phyloP scores from a whole-genome alignment of 2,329 filamentous ascomycete genomes.

The Thelonectria rubi region DNA sequence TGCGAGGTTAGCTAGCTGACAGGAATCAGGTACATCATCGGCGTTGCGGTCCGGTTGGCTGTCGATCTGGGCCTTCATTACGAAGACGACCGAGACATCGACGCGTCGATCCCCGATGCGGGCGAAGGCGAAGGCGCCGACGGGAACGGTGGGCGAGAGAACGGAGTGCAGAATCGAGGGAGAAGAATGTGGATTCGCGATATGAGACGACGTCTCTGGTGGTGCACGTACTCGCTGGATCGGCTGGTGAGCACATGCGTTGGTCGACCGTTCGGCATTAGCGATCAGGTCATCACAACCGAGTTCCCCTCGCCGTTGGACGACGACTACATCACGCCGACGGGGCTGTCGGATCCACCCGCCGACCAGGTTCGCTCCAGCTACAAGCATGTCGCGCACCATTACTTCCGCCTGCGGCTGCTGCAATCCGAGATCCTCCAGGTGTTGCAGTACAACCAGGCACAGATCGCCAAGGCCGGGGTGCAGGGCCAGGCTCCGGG shows the following conservation, averaged over 20 bases:
- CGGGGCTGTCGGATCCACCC: conserved; percentile 73
- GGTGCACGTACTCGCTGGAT: conserved; percentile 96
- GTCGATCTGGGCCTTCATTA: conserved; percentile 93
- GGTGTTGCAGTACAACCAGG: conserved; percentile 91
- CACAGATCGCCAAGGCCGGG: conserved; percentile 75
- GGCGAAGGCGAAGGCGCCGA: conserved; percentile 48
- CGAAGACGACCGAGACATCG: conserved; percentile 79
- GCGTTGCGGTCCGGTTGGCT: conserved; percentile 88
- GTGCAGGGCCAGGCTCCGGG: conserved; percentile 75
- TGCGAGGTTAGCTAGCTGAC: conserved; percentile 26
- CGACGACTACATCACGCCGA: conserved; percentile 85
- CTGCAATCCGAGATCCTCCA: conserved; percentile 95
- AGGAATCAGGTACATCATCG: conserved; percentile 79
- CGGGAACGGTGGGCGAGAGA: conserved; percentile 44
- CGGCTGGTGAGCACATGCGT: conserved; percentile 95
- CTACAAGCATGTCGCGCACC: conserved; percentile 90
- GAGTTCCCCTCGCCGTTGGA: conserved; percentile 91
- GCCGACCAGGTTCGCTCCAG: conserved; percentile 70
- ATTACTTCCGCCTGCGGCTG: conserved; percentile 89
- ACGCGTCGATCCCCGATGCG: conserved; percentile 64
- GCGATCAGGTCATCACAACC: conserved; percentile 95
- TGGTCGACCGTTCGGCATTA: conserved; percentile 90
- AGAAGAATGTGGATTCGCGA: conserved; percentile 87
- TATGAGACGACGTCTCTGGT: conserved; percentile 87
- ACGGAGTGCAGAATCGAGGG: conserved; percentile 62